A percentile compares a stretch with the other conserved stretches of the same genome.
phyloP scores from a whole-genome alignment of 169 alveolate species.

The Eimeria mitis region DNA sequence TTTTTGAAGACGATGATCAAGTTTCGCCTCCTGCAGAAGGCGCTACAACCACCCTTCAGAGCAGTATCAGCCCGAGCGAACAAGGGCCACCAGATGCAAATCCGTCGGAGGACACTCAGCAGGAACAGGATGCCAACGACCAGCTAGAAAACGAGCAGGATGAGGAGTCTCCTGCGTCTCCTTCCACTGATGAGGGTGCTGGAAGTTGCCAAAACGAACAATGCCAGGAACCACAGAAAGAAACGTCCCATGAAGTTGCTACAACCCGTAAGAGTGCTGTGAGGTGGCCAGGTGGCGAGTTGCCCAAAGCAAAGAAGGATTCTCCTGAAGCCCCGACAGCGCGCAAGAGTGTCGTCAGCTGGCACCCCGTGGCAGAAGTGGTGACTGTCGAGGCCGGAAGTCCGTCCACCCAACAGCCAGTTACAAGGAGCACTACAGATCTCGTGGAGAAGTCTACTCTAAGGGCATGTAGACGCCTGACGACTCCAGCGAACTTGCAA shows the following conservation, averaged over 20 bases:
- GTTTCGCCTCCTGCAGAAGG: background rate
- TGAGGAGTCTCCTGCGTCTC: background rate
- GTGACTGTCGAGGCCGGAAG: slow-evolving; percentile 51
- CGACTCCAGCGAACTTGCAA: background rate
- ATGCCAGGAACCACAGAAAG: background rate
- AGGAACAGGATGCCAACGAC: background rate
- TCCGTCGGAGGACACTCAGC: background rate
- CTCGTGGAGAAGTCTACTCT: slow-evolving; percentile 9
- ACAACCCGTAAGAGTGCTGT: background rate
- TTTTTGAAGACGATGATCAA: background rate
- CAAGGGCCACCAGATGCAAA: background rate
- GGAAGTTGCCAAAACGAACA: background rate
- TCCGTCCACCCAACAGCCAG: background rate
- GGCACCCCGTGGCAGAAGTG: slow-evolving; percentile 44
- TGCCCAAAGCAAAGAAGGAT: background rate
- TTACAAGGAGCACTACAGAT: background rate
- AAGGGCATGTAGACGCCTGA: slow-evolving; percentile 11
- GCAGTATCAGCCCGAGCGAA: background rate
- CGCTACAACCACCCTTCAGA: background rate
- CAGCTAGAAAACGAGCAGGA: background rate
- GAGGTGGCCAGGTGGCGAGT: background rate
- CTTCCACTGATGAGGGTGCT: background rate
- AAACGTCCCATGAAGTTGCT: background rate
- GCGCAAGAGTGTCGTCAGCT: background rate
- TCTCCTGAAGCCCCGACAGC: background rate